Base-by-base conservation (phyloP, 306 rosid species). In the Medicago arabica region DNA sequence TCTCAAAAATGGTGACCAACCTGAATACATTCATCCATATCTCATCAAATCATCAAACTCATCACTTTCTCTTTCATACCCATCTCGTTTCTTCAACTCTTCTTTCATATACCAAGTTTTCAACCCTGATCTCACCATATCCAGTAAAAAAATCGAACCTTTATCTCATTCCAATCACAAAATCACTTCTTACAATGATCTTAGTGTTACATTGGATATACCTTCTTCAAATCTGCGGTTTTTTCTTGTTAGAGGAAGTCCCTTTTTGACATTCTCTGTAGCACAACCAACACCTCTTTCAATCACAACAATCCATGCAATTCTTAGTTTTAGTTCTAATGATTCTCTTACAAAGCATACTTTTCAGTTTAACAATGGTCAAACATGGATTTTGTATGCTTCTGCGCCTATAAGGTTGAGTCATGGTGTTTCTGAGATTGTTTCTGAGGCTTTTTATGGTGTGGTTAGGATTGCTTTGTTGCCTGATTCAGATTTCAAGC, bases 181-280 rank as follows among this genome's bases (percentile, higher is more conserved):
- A 49, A 83, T 94, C 57, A 86, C 98, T 18, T 81, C 91, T 13
- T 88, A 78, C 51, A 75, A 60, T 55, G 98, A 91, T 84, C 96
- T 94, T 62, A 87, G 96, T 43, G 79, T 91, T 64, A 87, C 96
- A 2, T 74, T 94, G 60, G 96, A 91, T 31, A 75, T 86, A n/a
- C 96, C 98, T 21, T 83, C 89, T n/a, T 82, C 89, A 15, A 85
- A 90, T 75, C 86, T 94, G 18, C 72, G 89, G 0, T 88, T 89
- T 82, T 87, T 85, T 12, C 98, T 91, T 31, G 97, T 87, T 3
- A 88, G 96, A 14, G 98, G 98, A 25, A 94, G 93, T 74, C 98
- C 98, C 21, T 94, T 78, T 74, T 38, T 94, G n/a, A 91, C 97
- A 0, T 28, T 84, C 16, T 61, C 90, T 11, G 91, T 86, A 8